These are phyloP conservation scores for Hyphopichia pseudoburtonii DNA, from an alignment of 1,139 yeast species.

Conservation along the genomic window DNA sequence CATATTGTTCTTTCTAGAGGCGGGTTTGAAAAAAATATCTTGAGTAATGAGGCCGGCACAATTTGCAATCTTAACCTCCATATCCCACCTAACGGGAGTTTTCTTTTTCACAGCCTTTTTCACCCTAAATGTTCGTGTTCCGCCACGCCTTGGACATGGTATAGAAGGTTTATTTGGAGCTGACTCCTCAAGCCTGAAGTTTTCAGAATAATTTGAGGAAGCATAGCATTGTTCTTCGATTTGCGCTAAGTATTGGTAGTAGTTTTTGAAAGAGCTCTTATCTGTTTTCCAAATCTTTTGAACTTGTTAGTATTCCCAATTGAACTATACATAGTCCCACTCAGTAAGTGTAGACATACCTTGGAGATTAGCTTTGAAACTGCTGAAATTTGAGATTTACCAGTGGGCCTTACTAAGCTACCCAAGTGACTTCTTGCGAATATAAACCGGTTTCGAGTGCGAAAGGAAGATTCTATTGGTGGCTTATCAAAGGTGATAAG, in stretches of 20 bases:
- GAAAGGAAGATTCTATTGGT: conserved; percentile 5
- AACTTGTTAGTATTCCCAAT: not conserved
- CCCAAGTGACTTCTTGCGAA: conserved; percentile 19
- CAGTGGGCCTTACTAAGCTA: conserved; percentile 9
- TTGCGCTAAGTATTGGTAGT: conserved; percentile 20
- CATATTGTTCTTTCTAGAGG: not conserved
- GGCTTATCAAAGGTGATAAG: not conserved
- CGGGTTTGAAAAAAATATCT: conserved; percentile 9
- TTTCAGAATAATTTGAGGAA: not conserved
- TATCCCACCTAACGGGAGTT: not conserved
- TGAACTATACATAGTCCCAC: no score
- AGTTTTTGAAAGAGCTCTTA: conserved; percentile 13
- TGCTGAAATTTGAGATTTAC: conserved; percentile 8
- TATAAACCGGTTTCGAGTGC: conserved; percentile 22
- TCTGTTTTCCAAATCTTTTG: conserved; percentile 20
- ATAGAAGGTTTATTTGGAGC: not conserved
- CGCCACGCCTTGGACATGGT: no score
- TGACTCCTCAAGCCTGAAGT: no score
- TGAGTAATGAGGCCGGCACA: conserved; percentile 12
- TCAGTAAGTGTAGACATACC: no score
- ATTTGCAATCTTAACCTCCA: not conserved
- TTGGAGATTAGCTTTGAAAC: conserved; percentile 18
- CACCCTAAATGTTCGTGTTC: not conserved
- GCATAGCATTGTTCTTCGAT: not conserved
- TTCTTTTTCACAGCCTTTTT: not conserved